Evolutionary conservation across 495 filamentous ascomycete genomes (phyloP).

Genomic region (Margaritispora aquatica): DNA sequence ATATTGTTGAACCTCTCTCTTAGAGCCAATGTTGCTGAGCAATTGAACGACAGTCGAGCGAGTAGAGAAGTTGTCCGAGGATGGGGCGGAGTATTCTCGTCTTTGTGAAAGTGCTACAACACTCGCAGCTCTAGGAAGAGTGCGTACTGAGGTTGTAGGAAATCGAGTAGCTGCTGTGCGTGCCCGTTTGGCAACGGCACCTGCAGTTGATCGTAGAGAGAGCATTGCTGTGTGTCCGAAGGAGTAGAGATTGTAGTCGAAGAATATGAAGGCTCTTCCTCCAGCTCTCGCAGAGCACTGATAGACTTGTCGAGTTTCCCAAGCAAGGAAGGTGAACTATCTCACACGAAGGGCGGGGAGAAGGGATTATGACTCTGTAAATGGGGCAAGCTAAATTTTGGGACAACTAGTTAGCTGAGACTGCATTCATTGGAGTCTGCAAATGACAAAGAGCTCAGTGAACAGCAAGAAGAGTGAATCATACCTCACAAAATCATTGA

Average conservation of each 20-base stretch:
- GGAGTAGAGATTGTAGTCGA: conserved; percentile 18
- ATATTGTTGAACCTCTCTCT: conserved; percentile 97
- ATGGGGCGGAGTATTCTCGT: conserved; percentile 22
- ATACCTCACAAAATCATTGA: conserved; percentile 14
- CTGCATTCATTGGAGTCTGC: not conserved
- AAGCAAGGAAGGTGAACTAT: conserved; percentile 12
- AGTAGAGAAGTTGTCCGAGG: conserved; percentile 43
- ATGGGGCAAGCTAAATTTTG: conserved; percentile 14
- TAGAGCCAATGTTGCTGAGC: conserved; percentile 92
- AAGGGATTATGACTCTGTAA: not conserved
- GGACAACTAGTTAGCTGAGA: not conserved
- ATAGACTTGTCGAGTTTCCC: conserved; percentile 12
- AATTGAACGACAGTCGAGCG: conserved; percentile 89
- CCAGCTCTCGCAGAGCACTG: conserved; percentile 18
- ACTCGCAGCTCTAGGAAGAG: conserved; percentile 20
- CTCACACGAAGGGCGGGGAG: conserved; percentile 19
- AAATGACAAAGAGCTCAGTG: not conserved
- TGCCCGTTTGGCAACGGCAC: conserved; percentile 21
- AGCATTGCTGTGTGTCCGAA: conserved; percentile 19
- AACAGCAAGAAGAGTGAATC: not conserved
- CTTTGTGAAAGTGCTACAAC: conserved; percentile 14
- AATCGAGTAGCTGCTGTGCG: conserved; percentile 14
- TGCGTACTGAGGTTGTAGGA: conserved; percentile 6
- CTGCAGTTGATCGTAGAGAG: conserved; percentile 23
- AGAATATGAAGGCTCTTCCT: conserved; percentile 3